Percentiles rank a stretch among this genome's conserved stretches.
Evolutionary conservation across 2,329 filamentous ascomycete genomes (phyloP).

Genomic region (Cytospora paraplurivora): DNA sequence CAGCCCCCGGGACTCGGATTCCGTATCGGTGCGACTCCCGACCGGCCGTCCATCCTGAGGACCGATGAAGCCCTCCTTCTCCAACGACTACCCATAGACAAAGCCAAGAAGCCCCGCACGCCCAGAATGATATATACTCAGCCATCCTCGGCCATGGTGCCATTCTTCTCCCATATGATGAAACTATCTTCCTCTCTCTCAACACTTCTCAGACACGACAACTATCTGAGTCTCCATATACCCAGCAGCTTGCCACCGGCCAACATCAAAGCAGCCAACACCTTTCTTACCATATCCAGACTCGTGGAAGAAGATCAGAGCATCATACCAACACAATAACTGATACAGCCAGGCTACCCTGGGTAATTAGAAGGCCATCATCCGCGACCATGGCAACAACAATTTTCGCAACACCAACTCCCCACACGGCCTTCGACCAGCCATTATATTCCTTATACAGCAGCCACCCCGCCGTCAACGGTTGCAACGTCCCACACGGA

Average conservation of each 20-base stretch:
- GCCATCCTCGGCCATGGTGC: not conserved
- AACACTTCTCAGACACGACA: not conserved
- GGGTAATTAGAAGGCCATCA: not conserved
- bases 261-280: not conserved
- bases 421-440: conserved; percentile 12
- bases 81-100: not conserved
- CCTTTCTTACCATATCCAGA: not conserved
- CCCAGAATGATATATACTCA: not conserved
- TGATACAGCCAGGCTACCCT: not conserved
- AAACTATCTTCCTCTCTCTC: not conserved
- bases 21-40: not conserved
- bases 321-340: not conserved
- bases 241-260: not conserved
- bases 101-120: not conserved
- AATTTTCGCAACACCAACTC: conserved; percentile 19
- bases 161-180: not conserved
- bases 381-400: conserved; percentile 11
- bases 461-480: conserved; percentile 14
- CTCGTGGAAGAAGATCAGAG: not conserved
- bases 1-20: not conserved
- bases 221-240: not conserved
- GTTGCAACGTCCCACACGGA: conserved; percentile 11
- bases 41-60: not conserved
- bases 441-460: conserved; percentile 9
- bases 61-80: not conserved